Conservation (phyloP, 805 yeast genomes). For the Ogataea glucozyma region DNA sequence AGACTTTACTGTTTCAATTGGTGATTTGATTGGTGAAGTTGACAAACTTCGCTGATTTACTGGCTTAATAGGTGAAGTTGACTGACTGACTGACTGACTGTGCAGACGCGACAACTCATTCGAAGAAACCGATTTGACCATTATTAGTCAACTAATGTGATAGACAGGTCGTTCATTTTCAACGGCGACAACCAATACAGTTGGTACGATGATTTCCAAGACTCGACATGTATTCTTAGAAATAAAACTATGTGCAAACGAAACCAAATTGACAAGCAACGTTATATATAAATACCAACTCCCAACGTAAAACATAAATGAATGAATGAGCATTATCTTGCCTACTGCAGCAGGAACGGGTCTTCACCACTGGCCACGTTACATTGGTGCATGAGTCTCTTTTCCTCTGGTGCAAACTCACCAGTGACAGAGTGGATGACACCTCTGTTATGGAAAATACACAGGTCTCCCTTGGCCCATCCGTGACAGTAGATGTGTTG, state of each 20-base stretch:
- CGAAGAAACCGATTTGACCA: no score
- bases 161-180: no score
- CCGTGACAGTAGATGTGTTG: conserved; percentile 73
- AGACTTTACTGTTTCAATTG: no score
- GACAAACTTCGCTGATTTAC: no score
- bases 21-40: no score
- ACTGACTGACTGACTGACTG: no score
- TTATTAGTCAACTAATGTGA: no score
- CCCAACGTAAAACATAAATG: conserved; percentile 1
- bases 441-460: conserved; percentile 84
- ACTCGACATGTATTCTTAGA: conserved; percentile 2
- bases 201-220: no score
- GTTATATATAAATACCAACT: background rate
- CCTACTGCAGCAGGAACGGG: conserved; percentile 42
- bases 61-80: no score
- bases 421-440: conserved; percentile 94
- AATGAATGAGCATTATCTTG: background rate
- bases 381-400: conserved; percentile 90
- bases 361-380: conserved; percentile 82
- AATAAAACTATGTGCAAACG: conserved; percentile 2
- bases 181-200: no score
- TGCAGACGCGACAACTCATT: no score
- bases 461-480: conserved; percentile 84
- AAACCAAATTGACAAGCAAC: background rate
- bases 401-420: conserved; percentile 75